Percentiles rank a stretch among this genome's conserved stretches.
phyloP scores from a whole-genome alignment of 495 filamentous ascomycete genomes.

The Aspergillus sclerotioniger region DNA sequence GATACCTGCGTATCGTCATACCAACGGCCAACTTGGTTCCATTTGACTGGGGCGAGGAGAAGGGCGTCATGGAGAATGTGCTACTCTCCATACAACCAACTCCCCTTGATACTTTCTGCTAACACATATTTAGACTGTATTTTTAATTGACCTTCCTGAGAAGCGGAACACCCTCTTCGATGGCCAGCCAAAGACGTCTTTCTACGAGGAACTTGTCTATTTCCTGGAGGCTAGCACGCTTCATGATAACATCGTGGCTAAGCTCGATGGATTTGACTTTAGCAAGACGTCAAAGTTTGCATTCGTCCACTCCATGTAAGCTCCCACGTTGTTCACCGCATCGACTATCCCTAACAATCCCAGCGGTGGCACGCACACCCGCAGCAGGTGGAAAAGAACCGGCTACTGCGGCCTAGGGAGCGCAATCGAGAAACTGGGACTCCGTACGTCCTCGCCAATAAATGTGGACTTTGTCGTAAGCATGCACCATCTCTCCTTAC shows the following conservation, averaged over 20 bases:
- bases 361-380: constrained; percentile 54
- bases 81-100: not conserved
- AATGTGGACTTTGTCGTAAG: constrained; percentile 62
- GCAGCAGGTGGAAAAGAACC: constrained; percentile 56
- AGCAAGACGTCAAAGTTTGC: constrained; percentile 59
- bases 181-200: constrained; percentile 49
- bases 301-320: constrained; percentile 78
- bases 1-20: constrained; percentile 69
- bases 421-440: constrained; percentile 55
- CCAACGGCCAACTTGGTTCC: constrained; percentile 78
- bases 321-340: not conserved
- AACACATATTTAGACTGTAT: constrained; percentile 52
- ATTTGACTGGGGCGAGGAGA: constrained; percentile 83
- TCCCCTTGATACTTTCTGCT: not conserved
- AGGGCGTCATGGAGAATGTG: constrained; percentile 75
- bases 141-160: constrained; percentile 80
- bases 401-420: constrained; percentile 68
- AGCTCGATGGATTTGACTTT: constrained; percentile 71
- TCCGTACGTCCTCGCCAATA: constrained; percentile 45
- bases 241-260: constrained; percentile 57
- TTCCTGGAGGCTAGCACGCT: constrained; percentile 70
- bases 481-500: not conserved
- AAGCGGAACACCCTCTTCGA: constrained; percentile 29
- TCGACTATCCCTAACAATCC: not conserved
- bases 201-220: constrained; percentile 66